These are phyloP conservation scores for Sporisorium iseilematis-ciliati DNA, from an alignment of 1,284 basidiomycete species.

Conservation along the genomic window DNA sequence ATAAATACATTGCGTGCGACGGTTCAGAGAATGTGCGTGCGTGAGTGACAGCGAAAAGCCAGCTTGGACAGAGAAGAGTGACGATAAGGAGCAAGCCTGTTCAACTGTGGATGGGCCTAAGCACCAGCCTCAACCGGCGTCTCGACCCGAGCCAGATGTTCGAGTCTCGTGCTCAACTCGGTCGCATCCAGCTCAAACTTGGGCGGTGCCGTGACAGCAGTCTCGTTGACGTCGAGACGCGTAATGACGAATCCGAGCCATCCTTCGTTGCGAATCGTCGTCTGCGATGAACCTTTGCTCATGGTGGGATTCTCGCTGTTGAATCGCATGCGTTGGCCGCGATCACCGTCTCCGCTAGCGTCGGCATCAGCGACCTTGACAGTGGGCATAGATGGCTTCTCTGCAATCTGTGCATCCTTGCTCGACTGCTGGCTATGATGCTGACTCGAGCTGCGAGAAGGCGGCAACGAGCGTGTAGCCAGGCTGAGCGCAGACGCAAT, in stretches of 20 bases:
- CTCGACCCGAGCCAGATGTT: constrained; percentile 19
- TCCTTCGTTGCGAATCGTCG: constrained; percentile 13
- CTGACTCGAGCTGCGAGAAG: not conserved
- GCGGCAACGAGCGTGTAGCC: constrained; percentile 20
- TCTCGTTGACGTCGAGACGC: constrained; percentile 20
- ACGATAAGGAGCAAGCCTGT: not conserved
- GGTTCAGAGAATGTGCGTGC: not conserved
- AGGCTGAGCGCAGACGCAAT: constrained; percentile 43
- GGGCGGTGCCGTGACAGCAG: not conserved
- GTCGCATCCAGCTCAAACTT: constrained; percentile 36
- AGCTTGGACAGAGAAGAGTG: not conserved
- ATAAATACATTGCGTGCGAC: constrained; percentile 27
- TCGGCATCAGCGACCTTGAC: constrained; percentile 12
- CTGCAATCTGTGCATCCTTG: constrained; percentile 1
- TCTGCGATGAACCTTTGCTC: constrained; percentile 8
- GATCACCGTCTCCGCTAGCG: not conserved
- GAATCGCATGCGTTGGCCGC: constrained; percentile 26
- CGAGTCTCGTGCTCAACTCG: constrained; percentile 26
- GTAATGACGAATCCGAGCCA: constrained; percentile 47
- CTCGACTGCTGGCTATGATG: constrained; percentile 8
- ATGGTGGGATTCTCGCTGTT: constrained; percentile 34
- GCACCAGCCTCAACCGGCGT: not conserved
- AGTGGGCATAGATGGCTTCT: not conserved
- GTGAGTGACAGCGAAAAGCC: not conserved
- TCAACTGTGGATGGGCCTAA: not conserved